Base-by-base conservation (phyloP, 2,329 filamentous ascomycete species). In the Diatrype stigma region DNA sequence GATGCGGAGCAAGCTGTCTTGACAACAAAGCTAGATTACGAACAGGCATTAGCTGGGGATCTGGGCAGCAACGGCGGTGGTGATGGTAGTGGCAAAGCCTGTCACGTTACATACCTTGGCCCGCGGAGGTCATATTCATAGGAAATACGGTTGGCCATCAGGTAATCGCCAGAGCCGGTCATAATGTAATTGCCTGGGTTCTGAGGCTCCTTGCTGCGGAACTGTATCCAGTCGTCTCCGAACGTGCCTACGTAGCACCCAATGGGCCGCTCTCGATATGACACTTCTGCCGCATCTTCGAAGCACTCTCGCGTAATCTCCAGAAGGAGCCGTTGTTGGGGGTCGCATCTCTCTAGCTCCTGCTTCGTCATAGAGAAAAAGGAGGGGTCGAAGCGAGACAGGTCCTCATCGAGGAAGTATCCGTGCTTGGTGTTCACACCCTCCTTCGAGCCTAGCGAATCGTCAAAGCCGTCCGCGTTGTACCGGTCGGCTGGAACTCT, bases 181-280 rank as follows among this genome's bases (percentile, higher is more conserved):
- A 62, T 50, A n/a, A 51, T 26, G 49, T 67, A 63, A 11, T 42
- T 52, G 3, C 55, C 56, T 11, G 49, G 51, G 32, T 52, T 50
- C 48, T 64, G 59, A 2, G 48, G n/a, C n/a, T 66, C 63, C 30
- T 52, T 53, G 30, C 49, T 47, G 10, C 47, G 48, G 40, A 61
- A 53, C 11, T 61, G 57, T 16, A 52, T 40, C 62, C 64, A 70
- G 50, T 69, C 66, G 8, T 67, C 59, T 2, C 62, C 61, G 38
- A 65, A 69, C 2, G 51, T 61, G 2, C 68, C 69, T 3, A 70
- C 59, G 38, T 63, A 70, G 44, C 56, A 60, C 2, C 67, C 68
- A 4, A 69, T 63, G 5, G 50, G 40, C 42, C 59, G 63, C 14
- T 67, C 68, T n/a, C 60, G 55, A 28, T 61, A 65, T 19, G 59